Evolutionary conservation across 177 flowering plant species (phyloP).

Genomic region (Tripterygium wilfordii): DNA sequence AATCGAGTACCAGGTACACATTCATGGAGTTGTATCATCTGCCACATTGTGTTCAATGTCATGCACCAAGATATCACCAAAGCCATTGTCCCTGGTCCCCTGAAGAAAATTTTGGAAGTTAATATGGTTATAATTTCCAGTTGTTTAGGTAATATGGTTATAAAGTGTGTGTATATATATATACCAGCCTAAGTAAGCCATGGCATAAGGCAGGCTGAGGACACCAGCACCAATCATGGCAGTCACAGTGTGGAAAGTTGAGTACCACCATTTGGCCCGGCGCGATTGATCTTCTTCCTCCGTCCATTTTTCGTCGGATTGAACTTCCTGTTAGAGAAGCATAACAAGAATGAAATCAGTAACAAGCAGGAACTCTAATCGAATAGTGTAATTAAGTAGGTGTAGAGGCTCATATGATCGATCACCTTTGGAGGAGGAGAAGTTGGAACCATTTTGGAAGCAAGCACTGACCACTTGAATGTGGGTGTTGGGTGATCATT

Average conservation of each 20-base stretch:
- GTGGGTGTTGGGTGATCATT: too few species aligned
- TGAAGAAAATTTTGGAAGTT: slow-evolving; percentile 13
- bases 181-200: slow-evolving; percentile 92
- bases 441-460: not conserved
- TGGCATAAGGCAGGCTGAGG: slow-evolving; percentile 87
- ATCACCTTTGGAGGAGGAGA: slow-evolving; percentile 2
- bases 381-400: not conserved
- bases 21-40: slow-evolving; percentile 84
- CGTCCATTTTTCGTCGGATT: slow-evolving; percentile 29
- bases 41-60: slow-evolving; percentile 85
- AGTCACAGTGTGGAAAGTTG: slow-evolving; percentile 78
- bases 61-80: slow-evolving; percentile 71
- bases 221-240: slow-evolving; percentile 99
- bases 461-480: too few species aligned
- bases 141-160: too few species aligned
- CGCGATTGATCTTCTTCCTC: slow-evolving; percentile 42
- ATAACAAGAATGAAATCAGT: not conserved
- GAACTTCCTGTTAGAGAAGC: slow-evolving; percentile 34
- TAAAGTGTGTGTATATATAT: not conserved
- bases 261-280: slow-evolving; percentile 87
- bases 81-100: slow-evolving; percentile 81
- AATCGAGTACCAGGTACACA: slow-evolving; percentile 81
- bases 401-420: not conserved
- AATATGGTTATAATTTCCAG: too few species aligned
- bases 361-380: not conserved